Base-by-base conservation (phyloP, 2,329 filamentous ascomycete species). In the Salinomyces thailandicus region DNA sequence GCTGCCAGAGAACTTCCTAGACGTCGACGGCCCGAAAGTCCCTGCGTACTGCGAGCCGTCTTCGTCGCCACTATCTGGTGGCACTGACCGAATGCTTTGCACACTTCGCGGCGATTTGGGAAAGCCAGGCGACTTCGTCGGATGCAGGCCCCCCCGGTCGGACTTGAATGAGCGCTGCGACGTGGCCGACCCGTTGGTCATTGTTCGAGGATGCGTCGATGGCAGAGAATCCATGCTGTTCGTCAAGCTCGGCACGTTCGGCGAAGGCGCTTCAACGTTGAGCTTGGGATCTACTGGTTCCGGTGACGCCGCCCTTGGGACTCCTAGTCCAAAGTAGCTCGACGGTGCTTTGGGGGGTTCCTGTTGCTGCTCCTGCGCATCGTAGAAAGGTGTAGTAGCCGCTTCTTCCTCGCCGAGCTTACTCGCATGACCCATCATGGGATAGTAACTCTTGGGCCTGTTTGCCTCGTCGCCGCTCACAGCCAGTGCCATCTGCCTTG, bases 1-100 rank as follows among this genome's bases (percentile, higher is more conserved):
- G 47, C 80, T 79, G 12, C 75, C 73, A 1, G 87, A 94, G 33
- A 86, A 64, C 54, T 91, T 91, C 29, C 86, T 75, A n/a, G 74
- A 76, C 33, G 85, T 84, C 35, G 69, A 70, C 9, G 68, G 64
- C n/a, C 62, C 64, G 39, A 70, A 65, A 2, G 71, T 73, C 51
- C 71, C 70, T 31, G 70, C 71, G 40, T 89, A 84, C 9, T 47
- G 48, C 9, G 36, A 41, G 8, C 33, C 38, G 37, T 85, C 81
- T 34, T 87, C 83, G 40, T 75, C 72, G 1, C 75, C 79, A 18
- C 75, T 77, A 38, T 69, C 64, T 4, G 52, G 57, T 16, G 53
- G 57, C 8, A 66, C 61, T 8, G 67, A 67, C 32, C 64, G 53
- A 20, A 67, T 63, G 50, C 64, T 68, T n/a, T 67, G 51, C 29